A percentile compares a stretch with the other conserved stretches of the same genome.
Evolutionary conservation across 306 rosid species (phyloP).

Genomic region (Rosa chinensis): DNA sequence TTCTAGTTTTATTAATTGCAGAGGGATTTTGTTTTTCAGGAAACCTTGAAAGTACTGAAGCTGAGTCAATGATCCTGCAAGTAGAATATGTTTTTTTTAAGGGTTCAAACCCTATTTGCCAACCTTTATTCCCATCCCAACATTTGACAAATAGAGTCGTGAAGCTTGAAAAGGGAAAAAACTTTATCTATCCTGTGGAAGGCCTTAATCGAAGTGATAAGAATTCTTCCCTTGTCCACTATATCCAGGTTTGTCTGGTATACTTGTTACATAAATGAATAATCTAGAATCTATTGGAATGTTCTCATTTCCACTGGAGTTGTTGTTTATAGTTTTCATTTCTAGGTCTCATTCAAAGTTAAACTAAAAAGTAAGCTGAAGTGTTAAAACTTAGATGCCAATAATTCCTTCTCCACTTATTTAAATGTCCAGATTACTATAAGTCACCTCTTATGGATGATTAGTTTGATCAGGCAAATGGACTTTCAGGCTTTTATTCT

Average conservation of each 20-base stretch:
- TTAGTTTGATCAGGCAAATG: background rate
- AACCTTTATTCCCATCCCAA: slow-evolving; percentile 77
- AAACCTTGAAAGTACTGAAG: slow-evolving; percentile 71
- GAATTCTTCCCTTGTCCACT: slow-evolving; percentile 86
- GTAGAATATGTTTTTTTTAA: slow-evolving; percentile 67
- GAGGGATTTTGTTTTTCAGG: slow-evolving; percentile 41
- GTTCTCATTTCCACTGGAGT: background rate
- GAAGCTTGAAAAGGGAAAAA: slow-evolving; percentile 71
- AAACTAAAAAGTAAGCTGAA: background rate
- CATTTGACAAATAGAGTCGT: slow-evolving; percentile 71
- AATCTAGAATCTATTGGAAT: slow-evolving; percentile 10
- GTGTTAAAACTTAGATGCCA: background rate
- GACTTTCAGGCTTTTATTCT: slow-evolving; percentile 2
- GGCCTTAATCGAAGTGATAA: slow-evolving; percentile 86
- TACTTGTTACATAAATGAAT: slow-evolving; percentile 11
- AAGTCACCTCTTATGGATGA: background rate
- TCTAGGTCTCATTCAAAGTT: background rate
- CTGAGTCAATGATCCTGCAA: slow-evolving; percentile 63
- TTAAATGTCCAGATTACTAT: background rate
- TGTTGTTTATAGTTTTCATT: background rate
- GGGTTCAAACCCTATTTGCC: slow-evolving; percentile 57
- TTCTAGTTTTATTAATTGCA: background rate
- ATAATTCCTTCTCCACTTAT: background rate
- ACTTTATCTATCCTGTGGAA: slow-evolving; percentile 67
- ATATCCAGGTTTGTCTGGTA: slow-evolving; percentile 75